Percentiles rank a stretch among this genome's conserved stretches.
phyloP scores from a whole-genome alignment of 768 basidiomycete species.

The Postia placenta region DNA sequence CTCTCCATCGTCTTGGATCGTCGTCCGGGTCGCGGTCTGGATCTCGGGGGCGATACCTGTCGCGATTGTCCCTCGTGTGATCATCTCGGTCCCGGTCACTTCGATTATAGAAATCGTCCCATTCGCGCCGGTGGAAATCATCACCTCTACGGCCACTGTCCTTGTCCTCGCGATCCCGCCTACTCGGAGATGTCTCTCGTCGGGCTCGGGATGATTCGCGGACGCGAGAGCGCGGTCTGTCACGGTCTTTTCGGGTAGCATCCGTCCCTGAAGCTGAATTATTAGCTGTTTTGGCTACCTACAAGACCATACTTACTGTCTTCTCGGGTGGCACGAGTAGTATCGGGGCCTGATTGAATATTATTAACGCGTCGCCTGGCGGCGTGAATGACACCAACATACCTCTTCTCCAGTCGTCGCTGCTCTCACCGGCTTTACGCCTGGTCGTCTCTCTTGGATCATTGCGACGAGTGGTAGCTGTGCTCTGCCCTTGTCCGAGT shows the following conservation, averaged over 20 bases:
- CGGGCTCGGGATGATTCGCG: constrained; percentile 59
- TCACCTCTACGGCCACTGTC: constrained; percentile 27
- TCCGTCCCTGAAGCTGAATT: constrained; percentile 52
- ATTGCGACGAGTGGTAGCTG: constrained; percentile 39
- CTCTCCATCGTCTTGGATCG: constrained; percentile 72
- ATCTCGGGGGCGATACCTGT: constrained; percentile 33
- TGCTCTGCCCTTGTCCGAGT: constrained; percentile 26
- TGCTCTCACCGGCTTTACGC: constrained; percentile 67
- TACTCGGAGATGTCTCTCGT: constrained; percentile 48
- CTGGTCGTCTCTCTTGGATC: constrained; percentile 57
- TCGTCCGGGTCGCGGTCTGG: constrained; percentile 51
- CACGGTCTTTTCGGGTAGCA: constrained; percentile 51
- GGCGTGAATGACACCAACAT: constrained; percentile 17
- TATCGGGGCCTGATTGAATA: constrained; percentile 36
- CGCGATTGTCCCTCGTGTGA: constrained; percentile 33
- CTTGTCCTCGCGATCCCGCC: constrained; percentile 26
- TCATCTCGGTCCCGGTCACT: constrained; percentile 25
- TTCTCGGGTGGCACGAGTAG: constrained; percentile 46
- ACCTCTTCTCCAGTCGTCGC: constrained; percentile 88
- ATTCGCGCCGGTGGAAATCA: constrained; percentile 24
- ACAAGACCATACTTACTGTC: constrained; percentile 43
- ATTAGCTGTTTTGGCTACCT: too few relatives aligned
- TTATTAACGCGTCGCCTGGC: background rate
- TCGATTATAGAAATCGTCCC: constrained; percentile 25
- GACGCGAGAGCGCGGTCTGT: constrained; percentile 55